Conservation (phyloP, 176 grass and related monocot species). For the bread wheat (Triticum aestivum) region DNA sequence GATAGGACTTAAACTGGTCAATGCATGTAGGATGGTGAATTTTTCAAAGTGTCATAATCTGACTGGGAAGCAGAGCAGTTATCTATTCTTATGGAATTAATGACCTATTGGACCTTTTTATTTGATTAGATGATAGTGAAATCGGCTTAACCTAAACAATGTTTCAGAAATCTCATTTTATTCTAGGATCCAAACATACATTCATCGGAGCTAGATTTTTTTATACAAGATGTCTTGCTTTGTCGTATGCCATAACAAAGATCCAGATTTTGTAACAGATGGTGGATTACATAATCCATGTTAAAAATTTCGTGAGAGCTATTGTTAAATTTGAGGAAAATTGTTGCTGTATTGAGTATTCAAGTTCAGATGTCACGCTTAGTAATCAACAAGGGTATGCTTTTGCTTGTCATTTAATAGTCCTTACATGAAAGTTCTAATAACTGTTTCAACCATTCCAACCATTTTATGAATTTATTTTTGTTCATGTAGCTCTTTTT, state of each 20-base stretch:
- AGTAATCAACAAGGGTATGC: not conserved
- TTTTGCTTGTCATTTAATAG: not conserved
- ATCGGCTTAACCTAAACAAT: not conserved
- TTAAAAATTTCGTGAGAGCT: not conserved
- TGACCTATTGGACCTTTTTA: not conserved
- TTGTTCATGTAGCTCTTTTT: not conserved
- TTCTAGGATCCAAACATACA: no score
- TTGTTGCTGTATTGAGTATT: not conserved
- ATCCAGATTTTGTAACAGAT: conserved; percentile 1
- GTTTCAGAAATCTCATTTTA: conserved; percentile 6
- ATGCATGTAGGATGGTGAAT: not conserved
- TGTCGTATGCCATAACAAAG: not conserved
- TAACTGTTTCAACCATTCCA: not conserved
- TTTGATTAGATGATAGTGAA: not conserved
- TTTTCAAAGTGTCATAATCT: not conserved
- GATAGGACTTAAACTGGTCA: not conserved
- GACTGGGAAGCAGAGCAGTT: not conserved
- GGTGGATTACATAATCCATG: not conserved
- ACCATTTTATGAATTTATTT: not conserved
- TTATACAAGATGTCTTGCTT: not conserved
- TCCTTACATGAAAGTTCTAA: not conserved
- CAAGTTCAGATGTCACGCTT: not conserved
- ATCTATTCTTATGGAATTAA: not conserved
- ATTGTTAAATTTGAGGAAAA: not conserved
- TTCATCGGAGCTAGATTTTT: not conserved